Evolutionary conservation across 2,329 filamentous ascomycete species (phyloP).

Genomic region (Achaetomium macrosporum): DNA sequence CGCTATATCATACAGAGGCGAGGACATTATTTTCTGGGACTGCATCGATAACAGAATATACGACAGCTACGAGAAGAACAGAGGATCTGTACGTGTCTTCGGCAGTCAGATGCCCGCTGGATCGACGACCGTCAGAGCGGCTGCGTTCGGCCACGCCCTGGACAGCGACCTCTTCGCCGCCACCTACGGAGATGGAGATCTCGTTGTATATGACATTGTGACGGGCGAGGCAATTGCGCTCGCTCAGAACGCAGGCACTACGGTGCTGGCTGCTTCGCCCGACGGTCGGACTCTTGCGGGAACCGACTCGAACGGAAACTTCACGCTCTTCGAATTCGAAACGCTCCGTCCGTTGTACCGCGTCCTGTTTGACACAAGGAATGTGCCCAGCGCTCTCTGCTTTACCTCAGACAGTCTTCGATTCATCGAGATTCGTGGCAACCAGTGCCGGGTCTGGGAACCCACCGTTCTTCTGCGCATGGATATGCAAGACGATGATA

Average conservation of each 20-base stretch:
- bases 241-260: conserved; percentile 12
- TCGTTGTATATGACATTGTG: conserved; percentile 24
- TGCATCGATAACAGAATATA: conserved; percentile 18
- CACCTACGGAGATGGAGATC: conserved; percentile 27
- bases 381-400: conserved; percentile 11
- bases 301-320: conserved; percentile 22
- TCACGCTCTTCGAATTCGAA: conserved; percentile 28
- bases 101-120: conserved; percentile 9
- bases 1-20: conserved; percentile 25
- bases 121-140: conserved; percentile 13
- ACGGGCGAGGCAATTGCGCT: conserved; percentile 9
- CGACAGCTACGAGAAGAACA: conserved; percentile 25
- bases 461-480: conserved; percentile 22
- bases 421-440: conserved; percentile 22
- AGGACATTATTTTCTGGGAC: conserved; percentile 26
- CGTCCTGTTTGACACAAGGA: conserved; percentile 9
- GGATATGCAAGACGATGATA: conserved; percentile 15
- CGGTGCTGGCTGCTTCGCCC: conserved; percentile 24
- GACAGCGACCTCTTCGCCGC: conserved; percentile 23
- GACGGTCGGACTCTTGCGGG: conserved; percentile 29
- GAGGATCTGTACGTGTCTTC: conserved; percentile 14
- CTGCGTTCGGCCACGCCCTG: conserved; percentile 22
- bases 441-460: conserved; percentile 25
- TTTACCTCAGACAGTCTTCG: conserved; percentile 22
- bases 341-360: conserved; percentile 20